A percentile compares a stretch with the other conserved stretches of the same genome.
Evolutionary conservation across 345 rosid genomes (phyloP).

Genomic region (Clarkia xantiana): DNA sequence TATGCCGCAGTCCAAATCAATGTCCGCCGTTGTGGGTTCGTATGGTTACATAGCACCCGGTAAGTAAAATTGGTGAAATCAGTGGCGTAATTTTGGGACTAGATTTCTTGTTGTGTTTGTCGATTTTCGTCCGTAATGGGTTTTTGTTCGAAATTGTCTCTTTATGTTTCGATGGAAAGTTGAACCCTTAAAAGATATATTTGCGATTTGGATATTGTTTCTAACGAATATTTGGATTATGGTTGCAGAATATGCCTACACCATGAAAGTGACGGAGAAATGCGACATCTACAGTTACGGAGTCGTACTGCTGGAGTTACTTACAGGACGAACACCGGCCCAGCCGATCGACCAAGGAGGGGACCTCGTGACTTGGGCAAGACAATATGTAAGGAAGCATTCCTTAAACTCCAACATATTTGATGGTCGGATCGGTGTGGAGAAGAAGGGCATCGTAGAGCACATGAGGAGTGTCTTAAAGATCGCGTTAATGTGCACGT

Average conservation of each 20-base stretch:
- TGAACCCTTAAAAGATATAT: too few relatives aligned
- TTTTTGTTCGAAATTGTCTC: too few relatives aligned
- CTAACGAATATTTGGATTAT: too few relatives aligned
- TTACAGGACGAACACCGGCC: conserved; percentile 79
- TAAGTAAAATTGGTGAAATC: conserved; percentile 19
- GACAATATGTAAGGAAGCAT: conserved; percentile 39
- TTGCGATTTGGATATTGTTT: too few relatives aligned
- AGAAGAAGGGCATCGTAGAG: conserved; percentile 30
- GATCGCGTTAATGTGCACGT: conserved; percentile 66
- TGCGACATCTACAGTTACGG: conserved; percentile 96
- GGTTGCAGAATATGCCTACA: conserved; percentile 79
- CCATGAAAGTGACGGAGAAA: conserved; percentile 93
- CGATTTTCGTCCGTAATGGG: too few relatives aligned
- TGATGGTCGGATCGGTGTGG: conserved; percentile 45
- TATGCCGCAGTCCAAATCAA: conserved; percentile 87
- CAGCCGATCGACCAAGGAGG: conserved; percentile 85
- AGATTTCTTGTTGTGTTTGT: too few relatives aligned
- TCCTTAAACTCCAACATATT: conserved; percentile 43
- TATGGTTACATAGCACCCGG: conserved; percentile 99
- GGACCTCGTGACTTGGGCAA: conserved; percentile 67
- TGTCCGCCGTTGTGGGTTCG: conserved; percentile 96
- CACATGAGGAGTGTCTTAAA: conserved; percentile 74
- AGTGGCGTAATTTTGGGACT: too few relatives aligned
- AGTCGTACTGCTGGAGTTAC: conserved; percentile 60
- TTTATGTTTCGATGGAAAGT: too few relatives aligned